A percentile compares a stretch with the other conserved stretches of the same genome.
Evolutionary conservation across 2,329 filamentous ascomycete species (phyloP).

Genomic region (Colletotrichum sp.): DNA sequence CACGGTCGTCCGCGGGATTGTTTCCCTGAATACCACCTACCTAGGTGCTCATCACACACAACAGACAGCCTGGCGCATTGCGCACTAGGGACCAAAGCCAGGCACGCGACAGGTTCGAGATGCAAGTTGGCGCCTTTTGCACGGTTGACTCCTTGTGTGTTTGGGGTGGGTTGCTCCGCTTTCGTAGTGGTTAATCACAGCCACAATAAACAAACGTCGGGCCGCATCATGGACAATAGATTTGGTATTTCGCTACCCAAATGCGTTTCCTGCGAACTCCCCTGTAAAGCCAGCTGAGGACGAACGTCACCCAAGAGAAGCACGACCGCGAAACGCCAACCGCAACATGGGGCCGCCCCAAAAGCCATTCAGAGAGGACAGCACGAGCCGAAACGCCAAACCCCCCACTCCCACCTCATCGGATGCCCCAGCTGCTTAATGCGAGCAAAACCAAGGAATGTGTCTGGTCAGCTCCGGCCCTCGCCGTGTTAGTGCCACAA

Average conservation of each 20-base stretch:
- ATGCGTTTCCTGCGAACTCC: conserved; percentile 21
- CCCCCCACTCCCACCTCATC: conserved; percentile 9
- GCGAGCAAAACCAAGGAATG: neutral
- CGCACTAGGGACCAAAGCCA: neutral
- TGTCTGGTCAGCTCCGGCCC: neutral
- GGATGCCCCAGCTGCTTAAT: conserved; percentile 14
- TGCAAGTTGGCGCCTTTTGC: neutral
- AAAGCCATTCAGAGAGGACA: conserved; percentile 14
- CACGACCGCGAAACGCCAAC: conserved; percentile 17
- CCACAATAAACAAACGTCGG: conserved; percentile 1
- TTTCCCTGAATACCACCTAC: neutral
- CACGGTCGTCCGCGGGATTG: neutral
- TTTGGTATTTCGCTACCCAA: conserved; percentile 22
- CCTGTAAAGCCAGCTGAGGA: conserved; percentile 20
- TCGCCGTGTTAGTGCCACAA: neutral
- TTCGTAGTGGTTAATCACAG: neutral
- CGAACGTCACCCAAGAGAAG: conserved; percentile 13
- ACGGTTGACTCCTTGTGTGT: neutral
- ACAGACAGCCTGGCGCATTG: conserved; percentile 5
- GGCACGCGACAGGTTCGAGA: conserved; percentile 2
- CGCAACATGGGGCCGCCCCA: conserved; percentile 13
- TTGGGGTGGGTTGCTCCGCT: conserved; percentile 7
- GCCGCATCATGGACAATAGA: neutral
- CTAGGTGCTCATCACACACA: neutral
- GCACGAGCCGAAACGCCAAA: conserved; percentile 21